Conservation (phyloP, 2,329 filamentous ascomycete species). For the Hypomyces perniciosus region DNA sequence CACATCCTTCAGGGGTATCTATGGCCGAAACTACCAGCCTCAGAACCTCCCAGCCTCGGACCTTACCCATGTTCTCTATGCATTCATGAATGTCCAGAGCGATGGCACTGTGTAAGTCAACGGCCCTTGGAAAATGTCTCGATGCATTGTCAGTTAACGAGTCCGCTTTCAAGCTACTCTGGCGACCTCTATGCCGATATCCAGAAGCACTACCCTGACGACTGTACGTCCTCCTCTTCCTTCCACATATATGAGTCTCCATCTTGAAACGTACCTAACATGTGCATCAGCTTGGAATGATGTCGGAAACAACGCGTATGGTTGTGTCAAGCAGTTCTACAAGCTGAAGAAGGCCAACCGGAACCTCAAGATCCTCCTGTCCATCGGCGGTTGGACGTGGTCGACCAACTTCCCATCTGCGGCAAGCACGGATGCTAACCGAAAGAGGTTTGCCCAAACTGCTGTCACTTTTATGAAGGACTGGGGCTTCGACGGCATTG, state of each 20-base stretch:
- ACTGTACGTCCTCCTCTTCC: constrained; percentile 42
- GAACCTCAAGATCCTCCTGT: constrained; percentile 70
- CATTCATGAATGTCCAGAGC: constrained; percentile 69
- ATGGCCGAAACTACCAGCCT: constrained; percentile 67
- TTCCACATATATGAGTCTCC: not conserved
- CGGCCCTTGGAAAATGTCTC: not conserved
- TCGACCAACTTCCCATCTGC: constrained; percentile 67
- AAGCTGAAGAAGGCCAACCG: constrained; percentile 72
- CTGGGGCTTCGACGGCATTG: constrained; percentile 54
- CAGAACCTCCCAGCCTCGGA: constrained; percentile 62
- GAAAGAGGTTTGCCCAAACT: constrained; percentile 61
- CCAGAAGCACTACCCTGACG: constrained; percentile 65
- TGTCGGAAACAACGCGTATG: constrained; percentile 66
- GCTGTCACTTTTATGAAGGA: constrained; percentile 67
- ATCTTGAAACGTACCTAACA: not conserved
- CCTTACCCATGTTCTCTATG: constrained; percentile 71
- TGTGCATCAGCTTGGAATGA: constrained; percentile 49
- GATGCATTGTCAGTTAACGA: not conserved
- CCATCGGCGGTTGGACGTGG: constrained; percentile 83
- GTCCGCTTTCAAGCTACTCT: constrained; percentile 39
- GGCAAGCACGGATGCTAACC: constrained; percentile 55
- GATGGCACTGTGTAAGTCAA: constrained; percentile 63
- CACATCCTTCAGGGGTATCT: constrained; percentile 55
- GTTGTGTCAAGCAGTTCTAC: constrained; percentile 73
- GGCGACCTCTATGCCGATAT: constrained; percentile 65